Evolutionary conservation across 1,284 basidiomycete genomes (phyloP).

Genomic region (Cryptococcus depauperatus): DNA sequence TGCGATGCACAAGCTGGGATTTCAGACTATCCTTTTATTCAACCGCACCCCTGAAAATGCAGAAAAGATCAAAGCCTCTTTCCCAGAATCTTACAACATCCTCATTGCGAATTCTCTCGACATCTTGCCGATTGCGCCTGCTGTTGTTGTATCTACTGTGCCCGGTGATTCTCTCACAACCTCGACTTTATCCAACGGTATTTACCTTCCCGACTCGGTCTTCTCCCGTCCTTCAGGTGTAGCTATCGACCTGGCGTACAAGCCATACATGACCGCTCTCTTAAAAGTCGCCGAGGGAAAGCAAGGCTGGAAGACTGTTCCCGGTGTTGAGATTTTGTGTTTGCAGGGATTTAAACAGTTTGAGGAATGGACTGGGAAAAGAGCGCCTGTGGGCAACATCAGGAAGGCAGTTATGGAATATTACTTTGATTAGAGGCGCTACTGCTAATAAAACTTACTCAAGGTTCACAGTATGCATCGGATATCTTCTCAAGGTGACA

Average conservation of each 20-base stretch:
- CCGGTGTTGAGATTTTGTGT: constrained; percentile 72
- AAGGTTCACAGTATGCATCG: too few species aligned
- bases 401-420: constrained; percentile 44
- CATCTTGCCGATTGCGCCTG: constrained; percentile 54
- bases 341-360: constrained; percentile 84
- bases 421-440: constrained; percentile 24
- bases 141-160: constrained; percentile 75
- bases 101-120: constrained; percentile 55
- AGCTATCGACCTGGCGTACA: constrained; percentile 87
- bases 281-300: constrained; percentile 38
- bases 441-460: too few species aligned
- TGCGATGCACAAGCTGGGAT: constrained; percentile 64
- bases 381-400: constrained; percentile 45
- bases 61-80: constrained; percentile 56
- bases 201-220: constrained; percentile 54
- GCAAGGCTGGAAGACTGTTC: constrained; percentile 60
- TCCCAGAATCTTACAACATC: constrained; percentile 55
- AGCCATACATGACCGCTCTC: constrained; percentile 54
- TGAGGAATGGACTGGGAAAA: constrained; percentile 63
- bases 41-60: constrained; percentile 75
- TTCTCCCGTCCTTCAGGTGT: constrained; percentile 51
- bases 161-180: constrained; percentile 62
- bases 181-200: constrained; percentile 37
- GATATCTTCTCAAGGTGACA: too few species aligned
- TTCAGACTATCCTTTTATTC: constrained; percentile 66